Base-by-base conservation (phyloP, 2,329 filamentous ascomycete genomes). In the Aspergillus unguis region DNA sequence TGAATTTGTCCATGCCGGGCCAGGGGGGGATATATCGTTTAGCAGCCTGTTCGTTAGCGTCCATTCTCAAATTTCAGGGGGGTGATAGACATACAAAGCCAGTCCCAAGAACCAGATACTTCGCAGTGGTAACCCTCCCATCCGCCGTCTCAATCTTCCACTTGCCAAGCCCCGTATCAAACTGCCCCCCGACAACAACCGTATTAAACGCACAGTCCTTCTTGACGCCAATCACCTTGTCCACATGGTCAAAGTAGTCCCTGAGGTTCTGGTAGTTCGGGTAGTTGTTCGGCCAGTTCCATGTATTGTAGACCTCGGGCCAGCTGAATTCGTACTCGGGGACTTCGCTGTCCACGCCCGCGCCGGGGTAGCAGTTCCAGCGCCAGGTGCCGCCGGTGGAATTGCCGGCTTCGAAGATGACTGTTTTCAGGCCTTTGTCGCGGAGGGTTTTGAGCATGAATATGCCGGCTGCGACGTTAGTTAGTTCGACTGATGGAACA, bases 281-380 rank as follows among this genome's bases (percentile, higher is more conserved):
- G 33, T 64, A 69, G 27, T 65, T 65, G 11, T 44, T 58, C 9
- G 63, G 62, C 70, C 75, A 81, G 17, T 65, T 71, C 71, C 73
- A 82, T 43, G 71, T 68, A 25, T 72, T 67, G 60, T 68, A 77
- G 2, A 76, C 66, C 37, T 77, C 72, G 0, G 79, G 79, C 63
- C 76, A 77, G 2, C 73, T 77, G 53, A 79, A 77, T 56, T 83
- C 74, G 54, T 83, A 83, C 54, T 76, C 71, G 0, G 80, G 78
- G 1, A 79, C 73, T 48, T 80, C 75, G 0, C 75, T 78, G 64
- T 85, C 82, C 2, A 83, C 79, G 0, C 71, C 66, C 2, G 79
- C 75, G 0, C 80, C 80, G 0, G 79, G 80, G 57, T 82, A 83
- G 58, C 74, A 74, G 64, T 82, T 82, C 77, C 75, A 81, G 40